phyloP scores from a whole-genome alignment of 2,329 filamentous ascomycete species.

The Shiraia sp. region DNA sequence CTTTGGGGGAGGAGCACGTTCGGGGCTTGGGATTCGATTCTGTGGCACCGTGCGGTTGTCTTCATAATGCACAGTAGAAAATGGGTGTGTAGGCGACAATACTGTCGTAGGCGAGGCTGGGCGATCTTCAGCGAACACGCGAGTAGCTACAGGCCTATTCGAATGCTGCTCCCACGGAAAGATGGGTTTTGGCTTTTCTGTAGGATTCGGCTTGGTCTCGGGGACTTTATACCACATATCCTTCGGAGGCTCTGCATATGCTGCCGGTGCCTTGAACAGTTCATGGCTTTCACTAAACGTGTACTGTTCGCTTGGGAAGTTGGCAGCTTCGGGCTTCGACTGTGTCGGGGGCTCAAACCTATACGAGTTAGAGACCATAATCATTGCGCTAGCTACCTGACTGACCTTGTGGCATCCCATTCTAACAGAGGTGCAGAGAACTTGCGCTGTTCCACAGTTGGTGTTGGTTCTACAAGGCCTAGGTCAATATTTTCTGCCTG shows the following conservation, averaged over 20 bases:
- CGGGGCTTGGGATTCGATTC: conserved; percentile 18
- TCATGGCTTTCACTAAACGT: conserved; percentile 77
- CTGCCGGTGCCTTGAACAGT: conserved; percentile 75
- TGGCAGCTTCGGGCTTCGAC: conserved; percentile 81
- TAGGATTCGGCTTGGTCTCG: conserved; percentile 57
- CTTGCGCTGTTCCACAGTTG: conserved; percentile 52
- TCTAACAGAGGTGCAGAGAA: conserved; percentile 63
- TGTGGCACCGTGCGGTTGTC: conserved; percentile 12
- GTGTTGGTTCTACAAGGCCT: conserved; percentile 48
- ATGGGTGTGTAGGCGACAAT: conserved; percentile 24
- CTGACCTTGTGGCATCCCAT: conserved; percentile 66
- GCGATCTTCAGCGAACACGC: conserved; percentile 67
- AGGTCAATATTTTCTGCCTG: conserved; percentile 50
- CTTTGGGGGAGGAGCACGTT: conserved; percentile 23
- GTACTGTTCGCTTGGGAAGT: conserved; percentile 80
- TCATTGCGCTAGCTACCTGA: conserved; percentile 1
- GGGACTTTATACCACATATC: conserved; percentile 90
- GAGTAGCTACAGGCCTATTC: conserved; percentile 63
- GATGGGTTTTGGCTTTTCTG: conserved; percentile 67
- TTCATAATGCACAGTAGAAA: conserved; percentile 38
- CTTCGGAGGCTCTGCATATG: conserved; percentile 81
- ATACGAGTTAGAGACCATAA: conserved; percentile 8
- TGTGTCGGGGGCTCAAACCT: conserved; percentile 58
- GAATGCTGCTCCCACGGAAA: conserved; percentile 88
- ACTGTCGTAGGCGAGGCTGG: conserved; percentile 36